phyloP scores from a whole-genome alignment of 2,329 filamentous ascomycete species.

The Geosmithia morbida region DNA sequence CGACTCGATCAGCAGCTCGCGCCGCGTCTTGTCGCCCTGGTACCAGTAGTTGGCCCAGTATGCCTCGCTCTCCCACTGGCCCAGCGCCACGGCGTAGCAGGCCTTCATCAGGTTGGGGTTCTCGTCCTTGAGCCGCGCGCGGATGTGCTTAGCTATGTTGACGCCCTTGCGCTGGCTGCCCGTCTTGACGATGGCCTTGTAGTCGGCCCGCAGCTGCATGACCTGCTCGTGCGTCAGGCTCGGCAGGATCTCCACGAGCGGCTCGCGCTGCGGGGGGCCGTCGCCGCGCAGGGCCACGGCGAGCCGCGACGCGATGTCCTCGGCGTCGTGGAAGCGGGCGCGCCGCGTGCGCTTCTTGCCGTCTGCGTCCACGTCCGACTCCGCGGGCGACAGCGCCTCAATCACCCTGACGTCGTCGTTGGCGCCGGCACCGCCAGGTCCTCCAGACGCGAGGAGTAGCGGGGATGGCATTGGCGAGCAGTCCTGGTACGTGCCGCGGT shows the following conservation, averaged over 20 bases:
- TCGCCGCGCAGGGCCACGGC: slow-evolving; percentile 60
- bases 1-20: slow-evolving; percentile 83
- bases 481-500: slow-evolving; percentile 86
- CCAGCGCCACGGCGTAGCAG: slow-evolving; percentile 79
- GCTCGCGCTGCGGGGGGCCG: slow-evolving; percentile 49
- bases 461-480: slow-evolving; percentile 91
- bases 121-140: slow-evolving; percentile 58
- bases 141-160: slow-evolving; percentile 77
- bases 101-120: slow-evolving; percentile 74
- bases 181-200: slow-evolving; percentile 80
- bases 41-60: slow-evolving; percentile 99
- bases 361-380: slow-evolving; percentile 28
- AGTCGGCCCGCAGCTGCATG: slow-evolving; percentile 71
- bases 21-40: slow-evolving; percentile 68
- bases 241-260: slow-evolving; percentile 73
- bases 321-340: slow-evolving; percentile 71
- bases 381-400: slow-evolving; percentile 36
- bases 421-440: slow-evolving; percentile 9
- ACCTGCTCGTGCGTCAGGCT: slow-evolving; percentile 77
- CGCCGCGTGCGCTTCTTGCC: slow-evolving; percentile 38
- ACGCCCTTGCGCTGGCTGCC: slow-evolving; percentile 60
- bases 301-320: slow-evolving; percentile 62
- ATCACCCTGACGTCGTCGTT: slow-evolving; percentile 20
- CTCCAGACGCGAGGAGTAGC: slow-evolving; percentile 38
- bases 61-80: slow-evolving; percentile 81